These are phyloP conservation scores for Strombidium stylifer DNA, from an alignment of 73 alveolate species.

Conservation along the genomic window DNA sequence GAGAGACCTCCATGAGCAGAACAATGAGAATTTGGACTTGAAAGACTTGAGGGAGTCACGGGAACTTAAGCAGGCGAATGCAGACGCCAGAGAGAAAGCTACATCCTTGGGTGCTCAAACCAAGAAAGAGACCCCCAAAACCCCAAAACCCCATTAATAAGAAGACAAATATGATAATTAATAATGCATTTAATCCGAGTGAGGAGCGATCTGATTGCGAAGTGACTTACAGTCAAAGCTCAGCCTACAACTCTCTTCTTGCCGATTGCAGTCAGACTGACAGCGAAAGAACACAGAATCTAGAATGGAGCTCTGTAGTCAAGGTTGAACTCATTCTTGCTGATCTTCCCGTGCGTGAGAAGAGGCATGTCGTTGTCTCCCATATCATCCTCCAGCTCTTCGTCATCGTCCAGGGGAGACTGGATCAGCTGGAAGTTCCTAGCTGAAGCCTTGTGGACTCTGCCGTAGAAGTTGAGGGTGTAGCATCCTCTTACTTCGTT, in stretches of 20 bases:
- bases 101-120: no score
- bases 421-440: slow-evolving; percentile 68
- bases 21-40: no score
- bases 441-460: slow-evolving; percentile 65
- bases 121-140: background rate
- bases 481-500: slow-evolving; percentile 68
- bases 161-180: background rate
- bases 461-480: slow-evolving; percentile 69
- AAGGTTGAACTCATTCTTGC: slow-evolving; percentile 57
- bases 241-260: slow-evolving; percentile 72
- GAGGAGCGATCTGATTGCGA: no score
- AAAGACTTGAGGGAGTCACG: no score
- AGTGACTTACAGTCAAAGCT: no score
- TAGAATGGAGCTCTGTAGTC: slow-evolving; percentile 71
- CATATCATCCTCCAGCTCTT: no score
- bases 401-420: slow-evolving; percentile 51
- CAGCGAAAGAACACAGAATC: slow-evolving; percentile 44
- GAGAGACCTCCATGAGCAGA: no score
- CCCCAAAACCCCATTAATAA: background rate
- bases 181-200: no score
- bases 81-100: no score
- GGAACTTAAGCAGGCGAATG: no score
- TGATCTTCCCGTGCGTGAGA: slow-evolving; percentile 69
- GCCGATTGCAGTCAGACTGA: slow-evolving; percentile 71
- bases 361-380: slow-evolving; percentile 40